Evolutionary conservation across 2,329 filamentous ascomycete species (phyloP), one percentile per base, ranked within the genome.

Genomic region (Nakataea oryzae): DNA sequence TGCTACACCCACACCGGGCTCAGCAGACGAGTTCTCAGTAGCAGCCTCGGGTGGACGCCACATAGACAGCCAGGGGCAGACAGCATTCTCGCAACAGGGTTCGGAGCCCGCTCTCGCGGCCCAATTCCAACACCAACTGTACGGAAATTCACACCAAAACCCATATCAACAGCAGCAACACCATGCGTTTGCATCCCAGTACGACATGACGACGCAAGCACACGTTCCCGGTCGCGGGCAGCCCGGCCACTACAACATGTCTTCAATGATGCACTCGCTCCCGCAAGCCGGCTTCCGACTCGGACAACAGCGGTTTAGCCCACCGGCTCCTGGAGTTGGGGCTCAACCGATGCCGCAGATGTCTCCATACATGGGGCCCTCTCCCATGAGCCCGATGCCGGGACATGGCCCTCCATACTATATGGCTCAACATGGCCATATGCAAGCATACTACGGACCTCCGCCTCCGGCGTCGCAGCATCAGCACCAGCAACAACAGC

Each of bases 321-420:
- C 71, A 29, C 73, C 76, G 26, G 70, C 74, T n/a, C 69, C 71
- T 13, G 71, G 77, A 67, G 71, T 78, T 62, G 74, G 70, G 6
- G 54, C 41, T 24, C 59, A 61, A 29, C 73, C 74, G 34, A 70
- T 74, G 65, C 65, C 71, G n/a, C 74, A 72, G 14, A 54, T 61
- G 62, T 55, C 61, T 65, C 29, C 56, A 32, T 60, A 65, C 65
- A 61, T 55, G 61, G 47, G 27, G 28, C 61, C 64, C 62, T 29
- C 29, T 6, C n/a, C 59, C 26, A 74, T 79, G 67, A 64, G 57
- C 29, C 64, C 73, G 24, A 32, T 62, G 29, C 61, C 64, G 21
- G 62, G n/a, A n/a, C n/a, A n/a, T n/a, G n/a, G 62, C 34, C 61
- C 78, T 6, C 50, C 74, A 28, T 84, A 79, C 65, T 84, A 83